Percentiles rank a stretch among this genome's conserved stretches.
Conservation (phyloP, 1,139 yeast genomes). For the Candida labiduridarum region DNA sequence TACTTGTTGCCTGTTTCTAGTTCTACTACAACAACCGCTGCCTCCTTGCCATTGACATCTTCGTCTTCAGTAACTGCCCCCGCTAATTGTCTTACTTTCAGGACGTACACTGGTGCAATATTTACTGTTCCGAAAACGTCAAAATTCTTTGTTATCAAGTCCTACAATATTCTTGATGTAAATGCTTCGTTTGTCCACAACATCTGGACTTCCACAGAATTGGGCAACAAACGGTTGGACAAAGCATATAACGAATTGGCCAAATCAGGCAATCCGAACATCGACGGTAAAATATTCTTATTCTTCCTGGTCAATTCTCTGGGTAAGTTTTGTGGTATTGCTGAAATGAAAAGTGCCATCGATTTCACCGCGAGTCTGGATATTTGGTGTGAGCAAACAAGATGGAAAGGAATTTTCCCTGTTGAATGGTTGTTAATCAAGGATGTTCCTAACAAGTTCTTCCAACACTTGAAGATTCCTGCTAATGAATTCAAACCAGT, state of each 20-base stretch:
- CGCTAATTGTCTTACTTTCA: constrained; percentile 20
- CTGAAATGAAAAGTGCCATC: constrained; percentile 51
- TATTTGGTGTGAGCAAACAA: constrained; percentile 51
- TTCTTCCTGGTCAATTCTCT: constrained; percentile 63
- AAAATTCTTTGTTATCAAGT: constrained; percentile 58
- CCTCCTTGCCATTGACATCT: neutral
- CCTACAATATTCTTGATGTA: constrained; percentile 51
- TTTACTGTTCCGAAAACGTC: constrained; percentile 25
- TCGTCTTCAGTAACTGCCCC: neutral
- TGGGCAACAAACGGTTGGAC: constrained; percentile 56
- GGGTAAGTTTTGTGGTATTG: constrained; percentile 65
- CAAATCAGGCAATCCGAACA: constrained; percentile 14
- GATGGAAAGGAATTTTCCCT: constrained; percentile 55
- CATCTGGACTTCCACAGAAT: constrained; percentile 62
- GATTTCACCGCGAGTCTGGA: constrained; percentile 39
- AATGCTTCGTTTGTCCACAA: constrained; percentile 49
- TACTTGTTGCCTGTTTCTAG: neutral
- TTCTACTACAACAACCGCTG: neutral
- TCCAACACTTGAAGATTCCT: constrained; percentile 47
- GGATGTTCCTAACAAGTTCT: constrained; percentile 50
- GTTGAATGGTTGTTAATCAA: constrained; percentile 55
- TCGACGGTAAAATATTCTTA: constrained; percentile 39
- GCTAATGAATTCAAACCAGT: constrained; percentile 54
- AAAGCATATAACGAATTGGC: constrained; percentile 23
- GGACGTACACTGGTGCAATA: constrained; percentile 24